phyloP scores from a whole-genome alignment of 306 rosid genomes.

The Dryas drummondii region DNA sequence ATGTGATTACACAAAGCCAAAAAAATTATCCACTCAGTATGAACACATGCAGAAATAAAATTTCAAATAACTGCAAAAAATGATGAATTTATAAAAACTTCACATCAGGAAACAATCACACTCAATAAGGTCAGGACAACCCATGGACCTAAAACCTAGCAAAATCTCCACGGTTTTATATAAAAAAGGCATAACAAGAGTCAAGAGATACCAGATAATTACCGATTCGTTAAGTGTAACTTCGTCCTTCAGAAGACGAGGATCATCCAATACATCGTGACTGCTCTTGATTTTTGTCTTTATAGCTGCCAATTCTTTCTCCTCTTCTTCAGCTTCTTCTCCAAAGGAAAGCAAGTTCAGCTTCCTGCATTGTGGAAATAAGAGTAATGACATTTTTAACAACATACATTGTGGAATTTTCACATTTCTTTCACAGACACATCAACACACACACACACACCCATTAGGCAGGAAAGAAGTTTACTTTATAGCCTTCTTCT shows the following conservation, averaged over 20 bases:
- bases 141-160: background rate
- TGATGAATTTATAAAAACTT: background rate
- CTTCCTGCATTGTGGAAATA: constrained; percentile 52
- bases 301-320: constrained; percentile 70
- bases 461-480: constrained; percentile 19
- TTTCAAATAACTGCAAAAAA: background rate
- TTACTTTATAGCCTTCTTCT: constrained; percentile 86
- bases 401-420: background rate
- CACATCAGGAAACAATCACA: background rate
- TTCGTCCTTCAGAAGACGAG: constrained; percentile 82
- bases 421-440: background rate
- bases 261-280: constrained; percentile 93
- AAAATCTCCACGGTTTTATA: constrained; percentile 22
- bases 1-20: background rate
- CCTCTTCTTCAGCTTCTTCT: constrained; percentile 97
- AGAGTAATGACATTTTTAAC: constrained; percentile 1
- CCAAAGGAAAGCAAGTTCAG: constrained; percentile 88
- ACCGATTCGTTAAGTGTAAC: constrained; percentile 49
- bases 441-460: background rate
- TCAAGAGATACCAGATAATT: constrained; percentile 21
- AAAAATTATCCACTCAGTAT: background rate
- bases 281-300: constrained; percentile 94
- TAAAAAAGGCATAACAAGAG: constrained; percentile 16
- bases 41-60: background rate
- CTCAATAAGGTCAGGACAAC: background rate